Conservation (phyloP, 2,329 filamentous ascomycete species). For the Nemania sp. region DNA sequence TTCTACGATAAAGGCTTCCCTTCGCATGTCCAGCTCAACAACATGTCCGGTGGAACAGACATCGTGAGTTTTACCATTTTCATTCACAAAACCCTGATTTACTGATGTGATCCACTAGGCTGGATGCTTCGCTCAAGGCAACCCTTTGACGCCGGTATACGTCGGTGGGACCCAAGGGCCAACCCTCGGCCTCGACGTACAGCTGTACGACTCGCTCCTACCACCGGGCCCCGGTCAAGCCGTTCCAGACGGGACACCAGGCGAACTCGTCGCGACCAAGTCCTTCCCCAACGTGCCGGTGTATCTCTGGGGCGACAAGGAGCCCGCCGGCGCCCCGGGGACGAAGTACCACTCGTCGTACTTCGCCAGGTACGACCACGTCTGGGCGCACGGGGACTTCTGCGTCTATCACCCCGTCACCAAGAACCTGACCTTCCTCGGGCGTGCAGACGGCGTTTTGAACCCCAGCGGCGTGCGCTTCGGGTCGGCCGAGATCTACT, state of each 20-base stretch:
- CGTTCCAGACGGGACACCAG: constrained; percentile 64
- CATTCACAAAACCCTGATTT: neutral
- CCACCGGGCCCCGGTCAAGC: constrained; percentile 49
- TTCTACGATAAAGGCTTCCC: constrained; percentile 75
- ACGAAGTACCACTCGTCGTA: constrained; percentile 64
- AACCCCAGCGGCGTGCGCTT: constrained; percentile 82
- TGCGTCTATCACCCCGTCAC: constrained; percentile 71
- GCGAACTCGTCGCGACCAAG: constrained; percentile 72
- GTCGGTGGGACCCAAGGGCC: constrained; percentile 58
- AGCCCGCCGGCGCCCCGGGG: constrained; percentile 49
- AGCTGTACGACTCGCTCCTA: constrained; percentile 67
- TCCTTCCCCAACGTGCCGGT: constrained; percentile 79
- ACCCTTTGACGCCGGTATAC: constrained; percentile 70
- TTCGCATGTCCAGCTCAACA: constrained; percentile 65
- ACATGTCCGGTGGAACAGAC: constrained; percentile 80
- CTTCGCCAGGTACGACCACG: constrained; percentile 65
- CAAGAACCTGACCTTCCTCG: constrained; percentile 67
- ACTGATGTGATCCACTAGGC: constrained; percentile 46
- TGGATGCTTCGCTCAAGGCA: constrained; percentile 65
- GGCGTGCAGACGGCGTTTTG: constrained; percentile 76
- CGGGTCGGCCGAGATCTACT: constrained; percentile 80
- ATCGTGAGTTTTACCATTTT: constrained; percentile 55
- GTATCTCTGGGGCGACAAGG: constrained; percentile 63
- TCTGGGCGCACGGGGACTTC: constrained; percentile 86
- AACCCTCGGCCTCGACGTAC: constrained; percentile 55